phyloP scores from a whole-genome alignment of 768 basidiomycete species.

The Infundibulicybe gibba region DNA sequence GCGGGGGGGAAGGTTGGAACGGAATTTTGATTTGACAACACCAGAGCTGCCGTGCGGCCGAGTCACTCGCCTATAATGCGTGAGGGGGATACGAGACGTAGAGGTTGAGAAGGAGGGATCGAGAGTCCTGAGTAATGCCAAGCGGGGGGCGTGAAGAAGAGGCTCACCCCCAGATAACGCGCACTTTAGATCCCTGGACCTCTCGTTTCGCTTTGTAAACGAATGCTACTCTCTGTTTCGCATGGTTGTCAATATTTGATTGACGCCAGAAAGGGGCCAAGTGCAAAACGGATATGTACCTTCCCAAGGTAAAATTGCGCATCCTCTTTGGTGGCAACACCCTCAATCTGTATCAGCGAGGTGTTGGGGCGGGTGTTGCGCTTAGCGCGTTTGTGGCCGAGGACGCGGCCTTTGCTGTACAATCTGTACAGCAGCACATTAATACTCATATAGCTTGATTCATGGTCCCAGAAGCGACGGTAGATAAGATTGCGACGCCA shows the following conservation, averaged over 20 bases:
- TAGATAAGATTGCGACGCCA: conserved; percentile 1
- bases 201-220: conserved; percentile 97
- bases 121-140: too few species aligned
- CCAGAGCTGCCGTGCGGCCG: conserved; percentile 93
- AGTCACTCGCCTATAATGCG: conserved; percentile 70
- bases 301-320: conserved; percentile 99
- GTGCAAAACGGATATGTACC: conserved; percentile 44
- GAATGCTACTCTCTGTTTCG: conserved; percentile 83
- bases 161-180: conserved; percentile 96
- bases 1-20: conserved; percentile 90
- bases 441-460: conserved; percentile 10
- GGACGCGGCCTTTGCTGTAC: conserved; percentile 93
- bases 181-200: conserved; percentile 90
- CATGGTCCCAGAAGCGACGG: not conserved
- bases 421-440: conserved; percentile 55
- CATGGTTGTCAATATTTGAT: not conserved
- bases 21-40: conserved; percentile 97
- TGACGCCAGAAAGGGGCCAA: not conserved
- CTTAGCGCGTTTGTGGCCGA: conserved; percentile 98
- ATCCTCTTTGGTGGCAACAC: conserved; percentile 89
- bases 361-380: conserved; percentile 96
- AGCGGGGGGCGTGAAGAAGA: too few species aligned
- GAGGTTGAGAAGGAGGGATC: not conserved
- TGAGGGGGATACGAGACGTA: not conserved
- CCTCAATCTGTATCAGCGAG: conserved; percentile 95